Conservation (phyloP, 2,329 filamentous ascomycete species). For the Rhynchosporium secalis region DNA sequence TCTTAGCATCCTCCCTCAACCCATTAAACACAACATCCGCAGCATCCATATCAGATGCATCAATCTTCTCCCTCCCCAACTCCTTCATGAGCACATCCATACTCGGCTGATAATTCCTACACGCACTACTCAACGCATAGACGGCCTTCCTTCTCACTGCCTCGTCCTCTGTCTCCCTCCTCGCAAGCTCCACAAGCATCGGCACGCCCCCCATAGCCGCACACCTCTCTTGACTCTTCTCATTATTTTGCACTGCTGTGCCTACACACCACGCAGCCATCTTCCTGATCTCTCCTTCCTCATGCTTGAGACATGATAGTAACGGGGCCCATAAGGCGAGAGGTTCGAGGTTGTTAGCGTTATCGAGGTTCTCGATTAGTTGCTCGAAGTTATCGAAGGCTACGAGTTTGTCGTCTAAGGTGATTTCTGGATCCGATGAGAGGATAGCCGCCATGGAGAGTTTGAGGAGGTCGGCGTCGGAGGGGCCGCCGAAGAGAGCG, state of each 20-base stretch:
- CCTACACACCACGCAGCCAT: slow-evolving; percentile 95
- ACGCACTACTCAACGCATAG: slow-evolving; percentile 81
- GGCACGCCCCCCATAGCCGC: slow-evolving; percentile 66
- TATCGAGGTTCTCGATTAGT: slow-evolving; percentile 88
- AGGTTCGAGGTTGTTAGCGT: slow-evolving; percentile 87
- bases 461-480: slow-evolving; percentile 90
- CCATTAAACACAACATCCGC: slow-evolving; percentile 73
- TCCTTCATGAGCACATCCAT: slow-evolving; percentile 68
- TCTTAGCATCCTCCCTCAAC: slow-evolving; percentile 52
- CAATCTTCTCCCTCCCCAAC: slow-evolving; percentile 58
- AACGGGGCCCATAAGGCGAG: slow-evolving; percentile 82
- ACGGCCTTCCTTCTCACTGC: slow-evolving; percentile 82
- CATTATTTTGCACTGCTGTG: slow-evolving; percentile 96
- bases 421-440: slow-evolving; percentile 59
- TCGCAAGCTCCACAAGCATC: slow-evolving; percentile 64
- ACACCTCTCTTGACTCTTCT: slow-evolving; percentile 74
- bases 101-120: slow-evolving; percentile 86
- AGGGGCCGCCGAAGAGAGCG: slow-evolving; percentile 77
- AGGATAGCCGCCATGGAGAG: slow-evolving; percentile 76
- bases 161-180: slow-evolving; percentile 57
- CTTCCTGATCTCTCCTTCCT: slow-evolving; percentile 70
- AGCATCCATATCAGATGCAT: slow-evolving; percentile 84
- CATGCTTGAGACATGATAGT: slow-evolving; percentile 65
- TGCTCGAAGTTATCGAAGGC: slow-evolving; percentile 97
- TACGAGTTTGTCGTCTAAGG: slow-evolving; percentile 73